Conservation (phyloP, 768 basidiomycete species). For the Lentinula sp. region DNA sequence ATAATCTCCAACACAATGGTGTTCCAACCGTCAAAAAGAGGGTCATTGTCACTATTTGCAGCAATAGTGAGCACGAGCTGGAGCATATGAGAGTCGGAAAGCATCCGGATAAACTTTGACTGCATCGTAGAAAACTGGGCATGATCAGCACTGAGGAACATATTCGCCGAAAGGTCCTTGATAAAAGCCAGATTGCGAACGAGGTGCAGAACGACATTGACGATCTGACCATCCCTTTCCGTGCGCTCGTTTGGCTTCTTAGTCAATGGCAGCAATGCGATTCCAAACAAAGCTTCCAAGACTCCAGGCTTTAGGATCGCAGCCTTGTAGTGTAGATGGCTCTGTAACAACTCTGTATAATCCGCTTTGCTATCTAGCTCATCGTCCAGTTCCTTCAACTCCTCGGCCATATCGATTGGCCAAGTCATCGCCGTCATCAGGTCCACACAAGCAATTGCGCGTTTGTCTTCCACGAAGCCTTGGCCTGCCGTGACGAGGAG, state of each 20-base stretch:
- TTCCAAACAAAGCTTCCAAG: conserved; percentile 64
- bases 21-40: conserved; percentile 83
- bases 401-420: conserved; percentile 95
- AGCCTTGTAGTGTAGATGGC: conserved; percentile 88
- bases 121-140: conserved; percentile 77
- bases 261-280: conserved; percentile 74
- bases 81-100: conserved; percentile 68
- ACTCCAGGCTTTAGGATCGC: conserved; percentile 64
- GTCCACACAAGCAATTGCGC: conserved; percentile 80
- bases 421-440: conserved; percentile 97
- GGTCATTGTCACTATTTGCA: conserved; percentile 66
- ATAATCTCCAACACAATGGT: conserved; percentile 89
- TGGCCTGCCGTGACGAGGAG: conserved; percentile 75
- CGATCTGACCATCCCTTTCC: conserved; percentile 78
- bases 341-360: conserved; percentile 76
- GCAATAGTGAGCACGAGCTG: conserved; percentile 83
- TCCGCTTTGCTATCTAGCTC: conserved; percentile 77
- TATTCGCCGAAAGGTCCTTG: conserved; percentile 74
- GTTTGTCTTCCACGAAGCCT: conserved; percentile 72
- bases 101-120: conserved; percentile 62
- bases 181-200: conserved; percentile 94
- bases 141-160: conserved; percentile 67
- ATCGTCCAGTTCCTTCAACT: conserved; percentile 88
- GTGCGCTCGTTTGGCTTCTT: conserved; percentile 63
- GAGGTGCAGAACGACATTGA: conserved; percentile 84